Base-by-base conservation (phyloP, 306 rosid species). In the Hippophae rhamnoides region DNA sequence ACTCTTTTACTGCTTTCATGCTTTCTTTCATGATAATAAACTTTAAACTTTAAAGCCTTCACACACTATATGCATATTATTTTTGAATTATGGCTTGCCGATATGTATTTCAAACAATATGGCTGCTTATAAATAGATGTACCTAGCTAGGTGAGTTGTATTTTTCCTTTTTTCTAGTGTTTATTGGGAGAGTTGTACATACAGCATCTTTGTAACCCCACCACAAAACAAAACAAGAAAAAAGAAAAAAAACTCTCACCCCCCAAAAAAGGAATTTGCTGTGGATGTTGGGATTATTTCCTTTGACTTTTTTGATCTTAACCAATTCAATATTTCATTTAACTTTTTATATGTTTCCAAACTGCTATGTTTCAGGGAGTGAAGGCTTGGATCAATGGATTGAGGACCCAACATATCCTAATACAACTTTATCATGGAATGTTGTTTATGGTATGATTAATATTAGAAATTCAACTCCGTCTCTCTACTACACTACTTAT, bases 401-500 rank as follows among this genome's bases (percentile, higher is more conserved):
- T 57, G 67, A 75, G 47, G 59, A 83, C 52, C 89, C 87, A 47
- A 73, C 89, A 52, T 76, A 81, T 71, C 89, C 89, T 52, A 79
- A 83, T 62, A 75, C 85, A 58, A 79, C 89, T 50, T 75, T 89
- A 27, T 89, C 87, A 12, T 85, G 97, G 97, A 89, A 89, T 51
- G 23, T 77, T 56, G 64, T 81, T 76, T 85, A 72, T 61, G 95
- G 97, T 85, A 72, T 74, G 76, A 51, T 54, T 26, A 13, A 18
- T 47, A 13, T 47, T 13, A 27, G 57, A 54, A 57, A 41, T 31
- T 38, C 23, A 40, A 43, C n/a, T 56, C 8, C 60, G n/a, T 59
- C 14, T 42, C 45, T 41, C 43, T 52, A 49, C 3, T 31, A 48
- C 57, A 68, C 49, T 43, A 62, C 70, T 70, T 66, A 81, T 71